phyloP scores from a whole-genome alignment of 352 stramenopile genomes.

The Pythium biforme region DNA sequence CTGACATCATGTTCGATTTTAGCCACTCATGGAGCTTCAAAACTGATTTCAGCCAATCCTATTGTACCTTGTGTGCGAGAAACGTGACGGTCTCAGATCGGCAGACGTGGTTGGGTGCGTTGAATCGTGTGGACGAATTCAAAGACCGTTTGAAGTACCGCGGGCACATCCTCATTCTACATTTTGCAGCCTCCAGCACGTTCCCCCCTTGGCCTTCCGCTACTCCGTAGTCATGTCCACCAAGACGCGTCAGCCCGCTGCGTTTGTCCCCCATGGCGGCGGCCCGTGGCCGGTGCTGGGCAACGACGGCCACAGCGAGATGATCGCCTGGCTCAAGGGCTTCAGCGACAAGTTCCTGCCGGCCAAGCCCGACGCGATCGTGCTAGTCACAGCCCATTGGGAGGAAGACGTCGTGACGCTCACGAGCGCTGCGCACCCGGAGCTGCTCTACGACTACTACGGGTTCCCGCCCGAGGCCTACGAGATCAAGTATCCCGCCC shows the following conservation, averaged over 20 bases:
- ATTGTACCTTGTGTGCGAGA: no score
- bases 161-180: no score
- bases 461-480: constrained; percentile 88
- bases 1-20: no score
- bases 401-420: constrained; percentile 47
- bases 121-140: no score
- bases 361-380: constrained; percentile 55
- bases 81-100: no score
- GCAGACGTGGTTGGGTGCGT: no score
- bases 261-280: constrained; percentile 45
- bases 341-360: constrained; percentile 31
- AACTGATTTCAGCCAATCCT: no score
- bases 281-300: constrained; percentile 64
- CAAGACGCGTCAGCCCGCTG: constrained; percentile 9
- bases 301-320: constrained; percentile 31
- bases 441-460: constrained; percentile 90
- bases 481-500: constrained; percentile 77
- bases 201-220: no score
- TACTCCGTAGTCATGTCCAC: no score
- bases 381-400: constrained; percentile 88
- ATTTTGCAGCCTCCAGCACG: no score
- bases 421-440: constrained; percentile 15
- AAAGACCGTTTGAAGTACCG: no score
- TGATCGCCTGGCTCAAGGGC: constrained; percentile 48
- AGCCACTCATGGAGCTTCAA: no score